Base-by-base conservation (phyloP, 2,329 filamentous ascomycete species). In the Neoascochyta sp. region DNA sequence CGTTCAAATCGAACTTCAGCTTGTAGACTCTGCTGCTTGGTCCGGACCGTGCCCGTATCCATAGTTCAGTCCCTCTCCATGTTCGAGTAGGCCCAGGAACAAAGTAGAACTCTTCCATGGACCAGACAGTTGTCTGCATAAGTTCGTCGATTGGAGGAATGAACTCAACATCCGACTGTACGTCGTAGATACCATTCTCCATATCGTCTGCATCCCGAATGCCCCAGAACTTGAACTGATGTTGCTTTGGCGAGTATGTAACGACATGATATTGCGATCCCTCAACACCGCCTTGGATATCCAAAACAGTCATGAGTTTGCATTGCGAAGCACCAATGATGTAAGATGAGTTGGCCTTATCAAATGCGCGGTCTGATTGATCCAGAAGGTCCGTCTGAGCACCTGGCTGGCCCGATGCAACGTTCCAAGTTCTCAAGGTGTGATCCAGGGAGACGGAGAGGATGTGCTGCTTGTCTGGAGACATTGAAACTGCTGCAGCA, bases 181-280 rank as follows among this genome's bases (percentile, higher is more conserved):
- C 67, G 47, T 93, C 86, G 41, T 79, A 75, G 9, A 93, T 70
- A 7, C 80, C 71, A 12, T 87, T 60, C 3, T 67, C 70, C 43
- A 65, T 44, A 47, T 66, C 43, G 49, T 83, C 72, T 47, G 75
- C 75, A 30, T 81, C 76, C 45, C 80, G 76, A 11, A 83, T 76
- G 30, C 77, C 76, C 86, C 89, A 98, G 57, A 98, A 89, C 61
- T 95, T 96, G 73, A 98, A 96, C 56, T 90, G 83, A 19, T 92
- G 77, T 16, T 88, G 84, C 42, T 92, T 79, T 1, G 92, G 90
- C 8, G 89, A 95, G 62, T 88, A 95, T 7, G 87, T 90, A 20
- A 86, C 79, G 30, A 90, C 76, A 36, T 75, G 74, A 53, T 79
- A 81, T 21, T 64, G 54, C 39, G 71, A 68, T 12, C 65, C 67